Evolutionary conservation across 129 eudicot species (phyloP).

Genomic region (Chrysanthemum seticuspe): DNA sequence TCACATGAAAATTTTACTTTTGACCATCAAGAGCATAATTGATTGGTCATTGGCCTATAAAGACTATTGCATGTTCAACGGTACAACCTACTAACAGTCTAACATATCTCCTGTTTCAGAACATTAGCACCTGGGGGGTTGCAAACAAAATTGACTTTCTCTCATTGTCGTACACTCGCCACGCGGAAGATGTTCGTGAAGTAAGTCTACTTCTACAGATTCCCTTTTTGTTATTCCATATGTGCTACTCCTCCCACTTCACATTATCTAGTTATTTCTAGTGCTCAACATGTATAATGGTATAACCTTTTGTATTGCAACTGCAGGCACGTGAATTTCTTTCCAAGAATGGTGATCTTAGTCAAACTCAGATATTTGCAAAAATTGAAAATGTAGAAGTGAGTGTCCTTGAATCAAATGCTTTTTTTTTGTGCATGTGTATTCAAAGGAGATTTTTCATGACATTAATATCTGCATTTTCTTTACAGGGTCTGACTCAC

Average conservation of each 20-base stretch:
- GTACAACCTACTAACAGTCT: too few relatives aligned
- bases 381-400: slow-evolving; percentile 94
- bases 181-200: slow-evolving; percentile 93
- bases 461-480: slow-evolving; percentile 6
- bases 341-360: slow-evolving; percentile 79
- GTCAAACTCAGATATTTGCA: slow-evolving; percentile 96
- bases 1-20: too few relatives aligned
- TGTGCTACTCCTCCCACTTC: slow-evolving; percentile 8
- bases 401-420: slow-evolving; percentile 13
- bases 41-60: too few relatives aligned
- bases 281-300: neutral
- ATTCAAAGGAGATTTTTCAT: neutral
- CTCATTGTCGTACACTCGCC: slow-evolving; percentile 84
- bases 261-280: neutral
- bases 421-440: neutral
- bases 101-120: slow-evolving; percentile 34
- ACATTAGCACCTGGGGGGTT: slow-evolving; percentile 93
- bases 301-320: slow-evolving; percentile 12
- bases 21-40: too few relatives aligned
- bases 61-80: too few relatives aligned
- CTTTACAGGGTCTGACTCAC: slow-evolving; percentile 79
- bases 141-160: slow-evolving; percentile 90
- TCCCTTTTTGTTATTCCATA: slow-evolving; percentile 1
- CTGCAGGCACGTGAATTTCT: slow-evolving; percentile 84
- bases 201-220: slow-evolving; percentile 41